phyloP scores from a whole-genome alignment of 305 asterid genomes.

The Ruellia speciosa region DNA sequence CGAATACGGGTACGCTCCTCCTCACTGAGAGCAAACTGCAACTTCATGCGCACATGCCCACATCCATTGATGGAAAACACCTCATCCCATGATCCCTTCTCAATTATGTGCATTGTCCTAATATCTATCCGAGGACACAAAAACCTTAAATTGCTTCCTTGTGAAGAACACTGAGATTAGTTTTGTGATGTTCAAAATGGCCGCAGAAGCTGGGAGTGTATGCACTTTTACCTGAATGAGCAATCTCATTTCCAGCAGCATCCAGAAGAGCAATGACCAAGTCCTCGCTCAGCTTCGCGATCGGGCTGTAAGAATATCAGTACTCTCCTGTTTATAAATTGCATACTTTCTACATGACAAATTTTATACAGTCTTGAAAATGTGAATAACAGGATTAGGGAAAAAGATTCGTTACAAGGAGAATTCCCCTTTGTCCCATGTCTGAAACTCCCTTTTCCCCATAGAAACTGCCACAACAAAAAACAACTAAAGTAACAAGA shows the following conservation, averaged over 20 bases:
- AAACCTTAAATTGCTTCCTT: conserved; percentile 1
- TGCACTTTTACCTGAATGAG: conserved; percentile 48
- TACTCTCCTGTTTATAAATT: conserved; percentile 2
- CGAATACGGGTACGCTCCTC: conserved; percentile 69
- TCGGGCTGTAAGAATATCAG: conserved; percentile 55
- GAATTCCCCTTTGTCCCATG: conserved; percentile 68
- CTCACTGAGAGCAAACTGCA: conserved; percentile 61
- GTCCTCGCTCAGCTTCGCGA: conserved; percentile 57
- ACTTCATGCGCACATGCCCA: conserved; percentile 69
- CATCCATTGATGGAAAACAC: conserved; percentile 55
- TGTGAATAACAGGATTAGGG: conserved; percentile 8
- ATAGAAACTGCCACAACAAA: conserved; percentile 52
- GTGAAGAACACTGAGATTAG: not conserved
- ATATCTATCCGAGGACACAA: conserved; percentile 40
- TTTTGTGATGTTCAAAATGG: not conserved
- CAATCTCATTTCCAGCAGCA: conserved; percentile 64
- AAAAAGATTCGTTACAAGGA: conserved; percentile 51
- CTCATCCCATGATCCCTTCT: conserved; percentile 84
- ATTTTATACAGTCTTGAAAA: no score
- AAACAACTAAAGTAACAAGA: conserved; percentile 3
- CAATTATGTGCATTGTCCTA: conserved; percentile 55
- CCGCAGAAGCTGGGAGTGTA: conserved; percentile 7
- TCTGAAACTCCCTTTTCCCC: conserved; percentile 70
- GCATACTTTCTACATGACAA: not conserved
- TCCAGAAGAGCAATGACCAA: conserved; percentile 62